Base-by-base conservation (phyloP, 495 filamentous ascomycete genomes). In the Ascodesmis nigricans region DNA sequence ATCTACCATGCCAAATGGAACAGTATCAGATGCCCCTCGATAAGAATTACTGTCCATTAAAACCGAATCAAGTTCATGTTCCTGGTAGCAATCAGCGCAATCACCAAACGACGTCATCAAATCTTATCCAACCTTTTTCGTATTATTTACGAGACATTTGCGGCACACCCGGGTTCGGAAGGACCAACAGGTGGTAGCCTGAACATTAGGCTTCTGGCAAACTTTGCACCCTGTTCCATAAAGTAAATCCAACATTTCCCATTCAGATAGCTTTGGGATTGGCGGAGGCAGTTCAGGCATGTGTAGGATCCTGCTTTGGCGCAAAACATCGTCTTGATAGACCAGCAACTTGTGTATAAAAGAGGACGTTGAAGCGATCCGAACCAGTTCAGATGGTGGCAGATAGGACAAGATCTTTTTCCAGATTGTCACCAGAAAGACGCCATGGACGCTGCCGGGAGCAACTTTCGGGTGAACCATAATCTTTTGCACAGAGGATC, bases 1-100 rank as follows among this genome's bases (percentile, higher is more conserved):
- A 15, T 73, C 71, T 33, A 77, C 38, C 35, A 74, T 67, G 15
- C 67, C 61, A 42, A 71, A 77, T 4, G 73, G 65, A 7, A 81
- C 58, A 4, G 69, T 73, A 20, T 62, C 55, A 15, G 70, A 34
- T 34, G n/a, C n/a, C n/a, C n/a, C n/a, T n/a, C n/a, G n/a, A n/a
- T n/a, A 69, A 60, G 42, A 71, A 50, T 53, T 80, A 75, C 76
- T 80, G 42, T 10, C 9, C 15, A 21, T 11, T 18, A 21, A 22
- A 39, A 37, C 30, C 18, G 24, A 28, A 30, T 35, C 18, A 29
- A 28, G 21, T 20, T 35, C 19, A 41, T 31, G 30, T 5, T 26
- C 14, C 17, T 18, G 33, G 32, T 3, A 4, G 39, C 58, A 26
- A 44, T 27, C 4, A 21, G 26, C 37, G 8, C 24, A 5, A 25